Evolutionary conservation across 2,329 filamentous ascomycete genomes (phyloP).

Genomic region (Paraconiothyrium brasiliense): DNA sequence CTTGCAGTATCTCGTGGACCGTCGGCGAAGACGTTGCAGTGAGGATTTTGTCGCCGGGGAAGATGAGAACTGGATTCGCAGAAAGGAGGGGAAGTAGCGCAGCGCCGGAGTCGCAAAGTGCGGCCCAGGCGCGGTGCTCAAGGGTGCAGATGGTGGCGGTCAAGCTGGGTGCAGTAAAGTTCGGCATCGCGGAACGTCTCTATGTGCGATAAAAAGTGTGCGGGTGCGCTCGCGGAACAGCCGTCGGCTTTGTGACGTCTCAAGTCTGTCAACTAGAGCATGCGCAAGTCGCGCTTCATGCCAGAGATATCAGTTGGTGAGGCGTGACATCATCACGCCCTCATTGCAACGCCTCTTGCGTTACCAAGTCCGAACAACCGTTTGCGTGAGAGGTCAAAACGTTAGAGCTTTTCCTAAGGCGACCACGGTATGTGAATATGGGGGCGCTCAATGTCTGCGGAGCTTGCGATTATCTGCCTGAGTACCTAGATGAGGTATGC

Average conservation of each 20-base stretch:
- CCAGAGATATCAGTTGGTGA: neutral
- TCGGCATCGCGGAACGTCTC: slow-evolving; percentile 22
- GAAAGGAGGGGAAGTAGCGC: slow-evolving; percentile 44
- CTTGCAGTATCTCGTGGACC: slow-evolving; percentile 32
- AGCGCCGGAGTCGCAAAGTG: slow-evolving; percentile 44
- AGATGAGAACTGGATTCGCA: slow-evolving; percentile 52
- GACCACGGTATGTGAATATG: neutral
- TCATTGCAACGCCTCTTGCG: neutral
- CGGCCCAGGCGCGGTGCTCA: slow-evolving; percentile 49
- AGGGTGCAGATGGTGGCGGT: slow-evolving; percentile 39
- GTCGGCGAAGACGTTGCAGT: slow-evolving; percentile 42
- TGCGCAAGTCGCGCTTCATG: neutral
- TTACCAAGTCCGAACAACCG: neutral
- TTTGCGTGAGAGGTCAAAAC: slow-evolving; percentile 2
- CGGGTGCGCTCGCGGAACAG: neutral
- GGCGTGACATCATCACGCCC: slow-evolving; percentile 12
- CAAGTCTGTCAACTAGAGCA: neutral
- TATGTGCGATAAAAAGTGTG: neutral
- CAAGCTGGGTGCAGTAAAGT: slow-evolving; percentile 33
- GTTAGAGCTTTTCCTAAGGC: neutral
- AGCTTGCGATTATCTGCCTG: neutral
- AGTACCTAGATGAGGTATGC: slow-evolving; percentile 4
- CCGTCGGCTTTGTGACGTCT: slow-evolving; percentile 4
- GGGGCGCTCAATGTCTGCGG: slow-evolving; percentile 1
- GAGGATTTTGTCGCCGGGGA: slow-evolving; percentile 49